Conservation (phyloP, 768 basidiomycete species). For the Lepiota venenata region DNA sequence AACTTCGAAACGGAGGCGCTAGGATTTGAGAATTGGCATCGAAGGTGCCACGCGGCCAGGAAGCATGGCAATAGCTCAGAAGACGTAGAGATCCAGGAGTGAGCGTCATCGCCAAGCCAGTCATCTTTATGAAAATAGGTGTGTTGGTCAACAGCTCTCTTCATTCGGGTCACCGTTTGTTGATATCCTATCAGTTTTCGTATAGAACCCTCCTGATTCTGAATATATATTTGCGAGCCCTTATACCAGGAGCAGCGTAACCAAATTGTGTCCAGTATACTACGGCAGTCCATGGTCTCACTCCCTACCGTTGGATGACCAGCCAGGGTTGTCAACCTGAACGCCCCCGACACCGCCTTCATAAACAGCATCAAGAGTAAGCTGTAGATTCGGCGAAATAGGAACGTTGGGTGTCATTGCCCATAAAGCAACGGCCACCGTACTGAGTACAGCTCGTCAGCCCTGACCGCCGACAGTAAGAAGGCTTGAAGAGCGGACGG, state of each 20-base stretch:
- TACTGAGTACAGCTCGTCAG: slow-evolving; percentile 27
- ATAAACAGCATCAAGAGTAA: slow-evolving; percentile 53
- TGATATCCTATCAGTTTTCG: too few species aligned
- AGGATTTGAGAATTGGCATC: slow-evolving; percentile 2
- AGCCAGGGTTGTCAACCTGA: slow-evolving; percentile 53
- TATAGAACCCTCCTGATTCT: too few species aligned
- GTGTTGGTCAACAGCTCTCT: too few species aligned
- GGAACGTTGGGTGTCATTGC: slow-evolving; percentile 46
- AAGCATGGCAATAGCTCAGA: not conserved
- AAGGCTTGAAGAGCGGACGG: not conserved
- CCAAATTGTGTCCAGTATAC: not conserved
- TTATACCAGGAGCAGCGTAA: not conserved
- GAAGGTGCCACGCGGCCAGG: not conserved
- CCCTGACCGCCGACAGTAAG: not conserved
- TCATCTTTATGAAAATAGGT: too few species aligned
- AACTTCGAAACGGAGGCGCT: not conserved
- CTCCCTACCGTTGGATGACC: slow-evolving; percentile 34
- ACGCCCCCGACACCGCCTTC: slow-evolving; percentile 67
- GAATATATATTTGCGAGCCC: too few species aligned
- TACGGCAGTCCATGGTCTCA: not conserved
- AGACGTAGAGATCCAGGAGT: not conserved
- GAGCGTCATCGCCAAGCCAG: too few species aligned
- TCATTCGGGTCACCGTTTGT: too few species aligned
- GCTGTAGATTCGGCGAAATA: slow-evolving; percentile 48
- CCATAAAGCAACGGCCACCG: slow-evolving; percentile 68